phyloP scores from a whole-genome alignment of 2,329 filamentous ascomycete species.

The Colletotrichum sp. region DNA sequence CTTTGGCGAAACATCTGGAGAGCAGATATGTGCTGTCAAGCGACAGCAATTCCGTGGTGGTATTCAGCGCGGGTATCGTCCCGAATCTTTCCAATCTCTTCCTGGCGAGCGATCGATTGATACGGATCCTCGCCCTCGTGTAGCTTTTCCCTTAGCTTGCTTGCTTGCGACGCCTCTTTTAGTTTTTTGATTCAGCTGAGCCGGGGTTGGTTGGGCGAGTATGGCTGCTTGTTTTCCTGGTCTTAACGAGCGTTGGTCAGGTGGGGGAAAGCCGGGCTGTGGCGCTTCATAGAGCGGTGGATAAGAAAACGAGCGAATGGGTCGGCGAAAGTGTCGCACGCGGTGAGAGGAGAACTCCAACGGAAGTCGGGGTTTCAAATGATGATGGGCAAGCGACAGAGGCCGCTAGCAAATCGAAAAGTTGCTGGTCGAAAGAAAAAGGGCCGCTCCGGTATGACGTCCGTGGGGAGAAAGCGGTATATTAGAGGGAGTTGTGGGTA shows the following conservation, averaged over 20 bases:
- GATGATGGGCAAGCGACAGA: constrained; percentile 4
- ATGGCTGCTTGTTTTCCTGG: background rate
- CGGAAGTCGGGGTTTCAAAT: background rate
- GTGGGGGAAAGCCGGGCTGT: constrained; percentile 22
- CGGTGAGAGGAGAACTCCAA: background rate
- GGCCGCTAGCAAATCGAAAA: constrained; percentile 11
- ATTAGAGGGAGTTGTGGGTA: constrained; percentile 20
- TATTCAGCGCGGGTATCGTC: constrained; percentile 1
- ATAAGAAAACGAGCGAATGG: constrained; percentile 15
- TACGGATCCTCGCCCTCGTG: constrained; percentile 3
- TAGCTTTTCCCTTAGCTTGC: background rate
- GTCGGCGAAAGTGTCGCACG: constrained; percentile 8
- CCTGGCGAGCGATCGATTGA: constrained; percentile 4
- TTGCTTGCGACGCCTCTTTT: background rate
- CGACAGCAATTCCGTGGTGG: constrained; percentile 24
- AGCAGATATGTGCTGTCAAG: constrained; percentile 20
- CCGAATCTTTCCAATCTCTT: background rate
- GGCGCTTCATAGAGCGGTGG: constrained; percentile 15
- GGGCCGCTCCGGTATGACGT: constrained; percentile 15
- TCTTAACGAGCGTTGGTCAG: constrained; percentile 15
- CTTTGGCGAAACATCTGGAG: constrained; percentile 39
- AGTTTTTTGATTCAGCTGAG: background rate
- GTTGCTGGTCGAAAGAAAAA: constrained; percentile 1
- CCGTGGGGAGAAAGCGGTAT: constrained; percentile 20
- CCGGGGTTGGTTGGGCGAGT: background rate